Conservation (phyloP, 805 yeast species). For the Ogataea philodendri region DNA sequence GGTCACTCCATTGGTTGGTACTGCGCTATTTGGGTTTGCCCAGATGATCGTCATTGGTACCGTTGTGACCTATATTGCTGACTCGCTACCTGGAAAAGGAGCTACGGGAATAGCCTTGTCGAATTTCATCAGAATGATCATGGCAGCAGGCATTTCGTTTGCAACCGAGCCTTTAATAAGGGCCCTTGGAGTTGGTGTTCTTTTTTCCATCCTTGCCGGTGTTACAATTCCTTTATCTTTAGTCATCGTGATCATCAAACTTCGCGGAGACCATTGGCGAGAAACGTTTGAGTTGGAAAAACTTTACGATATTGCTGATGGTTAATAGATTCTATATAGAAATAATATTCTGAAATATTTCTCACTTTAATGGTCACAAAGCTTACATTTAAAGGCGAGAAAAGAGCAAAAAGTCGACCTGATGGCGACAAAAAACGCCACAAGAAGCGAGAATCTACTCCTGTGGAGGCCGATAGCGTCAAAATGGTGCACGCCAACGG, state of each 20-base stretch:
- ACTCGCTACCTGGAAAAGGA: slow-evolving; percentile 81
- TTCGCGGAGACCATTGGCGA: slow-evolving; percentile 59
- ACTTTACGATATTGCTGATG: slow-evolving; percentile 51
- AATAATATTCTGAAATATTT: slow-evolving; percentile 1
- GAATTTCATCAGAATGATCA: slow-evolving; percentile 66
- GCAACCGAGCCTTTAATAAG: slow-evolving; percentile 65
- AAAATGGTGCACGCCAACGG: slow-evolving; percentile 27
- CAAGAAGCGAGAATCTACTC: no score
- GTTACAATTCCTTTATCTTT: slow-evolving; percentile 44
- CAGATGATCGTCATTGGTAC: slow-evolving; percentile 83
- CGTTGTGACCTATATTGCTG: slow-evolving; percentile 77
- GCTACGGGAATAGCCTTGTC: slow-evolving; percentile 87
- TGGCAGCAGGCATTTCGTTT: slow-evolving; percentile 78
- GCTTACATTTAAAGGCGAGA: slow-evolving; percentile 34
- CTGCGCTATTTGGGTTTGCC: slow-evolving; percentile 78
- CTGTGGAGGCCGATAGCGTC: slow-evolving; percentile 11
- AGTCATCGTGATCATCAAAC: slow-evolving; percentile 47
- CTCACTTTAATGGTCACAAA: slow-evolving; percentile 32
- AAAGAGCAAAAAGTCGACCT: slow-evolving; percentile 18
- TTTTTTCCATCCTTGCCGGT: slow-evolving; percentile 66
- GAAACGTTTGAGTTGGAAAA: slow-evolving; percentile 57
- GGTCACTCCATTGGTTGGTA: slow-evolving; percentile 79
- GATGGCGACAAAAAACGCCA: slow-evolving; percentile 2
- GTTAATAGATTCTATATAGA: slow-evolving; percentile 4
- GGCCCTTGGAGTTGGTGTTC: slow-evolving; percentile 70